Base-by-base conservation (phyloP, 2,329 filamentous ascomycete species). In the Didymella pinodella region DNA sequence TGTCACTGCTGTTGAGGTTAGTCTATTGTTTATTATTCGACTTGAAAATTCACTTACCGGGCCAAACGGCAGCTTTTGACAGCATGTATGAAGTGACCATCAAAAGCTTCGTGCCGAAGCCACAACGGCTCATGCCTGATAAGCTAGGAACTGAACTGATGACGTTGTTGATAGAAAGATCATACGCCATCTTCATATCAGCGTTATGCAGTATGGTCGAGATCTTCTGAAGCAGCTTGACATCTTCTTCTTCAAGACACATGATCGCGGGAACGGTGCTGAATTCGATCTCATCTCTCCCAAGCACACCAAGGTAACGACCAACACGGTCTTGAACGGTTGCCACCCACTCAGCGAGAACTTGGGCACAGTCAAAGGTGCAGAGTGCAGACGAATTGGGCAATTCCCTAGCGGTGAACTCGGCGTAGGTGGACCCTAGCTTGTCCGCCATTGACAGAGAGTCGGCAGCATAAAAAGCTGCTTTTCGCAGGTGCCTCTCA, bases 311-410 rank as follows among this genome's bases (percentile, higher is more conserved):
- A 6, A 98, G 78, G 69, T 95, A 96, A 4, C 88, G 88, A 0
- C 94, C 94, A n/a, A 97, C 90, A 8, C 95, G 90, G 71, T 97
- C 93, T 76, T 99, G 95, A 3, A 98, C 86, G 1, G 93, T 95
- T 5, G 91, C 91, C 40, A 95, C 86, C 94, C 94, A 99, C 77
- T 98, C 94, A 0, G 92, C 92, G 31, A 99, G 85, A 1, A 98
- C 92, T 72, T 97, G 93, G 2, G 92, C 90, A 72, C 94, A 98
- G 72, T 98, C 94, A 70, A 97, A 96, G 5, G 91, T 89, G 76
- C 94, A 97, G 83, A 98, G 88, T 1, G 93, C 92, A 14, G 91
- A 93, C 74, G 97, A 94, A 38, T 97, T 86, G 0, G 95, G 93
- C 12, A 98, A 83, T 72, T 97, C 93, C 44, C 92, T 85, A 52